Base-by-base conservation (phyloP, 768 basidiomycete species). In the Postia placenta region DNA sequence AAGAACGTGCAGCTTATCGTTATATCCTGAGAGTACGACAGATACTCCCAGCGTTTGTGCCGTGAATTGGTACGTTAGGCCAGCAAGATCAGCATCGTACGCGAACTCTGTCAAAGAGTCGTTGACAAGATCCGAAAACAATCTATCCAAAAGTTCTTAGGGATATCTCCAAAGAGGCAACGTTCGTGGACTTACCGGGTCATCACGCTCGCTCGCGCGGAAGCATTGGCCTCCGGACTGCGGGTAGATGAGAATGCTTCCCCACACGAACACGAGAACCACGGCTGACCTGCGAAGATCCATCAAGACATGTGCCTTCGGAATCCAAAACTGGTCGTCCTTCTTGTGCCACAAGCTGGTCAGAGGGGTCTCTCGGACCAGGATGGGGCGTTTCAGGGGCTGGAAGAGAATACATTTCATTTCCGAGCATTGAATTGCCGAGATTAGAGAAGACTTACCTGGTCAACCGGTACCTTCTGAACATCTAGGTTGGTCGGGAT, bases 261-360 rank as follows among this genome's bases (percentile, higher is more conserved):
- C 14, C 5, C 6, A 24, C 15, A 25, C 9, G 12, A 25, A 27
- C 20, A 22, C 25, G 15, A n/a, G n/a, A n/a, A n/a, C n/a, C 19
- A n/a, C 17, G 27, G 59, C 68, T 19, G 61, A 87, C 89, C 80
- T 89, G 57, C 85, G 77, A 39, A 94, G 70, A 56, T 88, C 80
- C 47, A 97, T 74, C 48, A 85, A 69, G 19, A 86, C 76, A 53
- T 80, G 76, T 2, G 92, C 92, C 61, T 89, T 91, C 0, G 96
- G 96, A 9, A 95, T 81, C 87, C 92, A 95, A 72, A 96, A 99
- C 52, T 74, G 79, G 65, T 99, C 95, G 63, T 99, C 96, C 63
- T 93, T 93, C 73, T 99, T 99, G 69, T 93, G 81, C 94, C 95
- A 99, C 2, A 98, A 69, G 11, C 83, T 76, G 3, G 85, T 86